Evolutionary conservation across 108 stramenopile genomes (phyloP).

Genomic region (Cyclotella distinguenda): DNA sequence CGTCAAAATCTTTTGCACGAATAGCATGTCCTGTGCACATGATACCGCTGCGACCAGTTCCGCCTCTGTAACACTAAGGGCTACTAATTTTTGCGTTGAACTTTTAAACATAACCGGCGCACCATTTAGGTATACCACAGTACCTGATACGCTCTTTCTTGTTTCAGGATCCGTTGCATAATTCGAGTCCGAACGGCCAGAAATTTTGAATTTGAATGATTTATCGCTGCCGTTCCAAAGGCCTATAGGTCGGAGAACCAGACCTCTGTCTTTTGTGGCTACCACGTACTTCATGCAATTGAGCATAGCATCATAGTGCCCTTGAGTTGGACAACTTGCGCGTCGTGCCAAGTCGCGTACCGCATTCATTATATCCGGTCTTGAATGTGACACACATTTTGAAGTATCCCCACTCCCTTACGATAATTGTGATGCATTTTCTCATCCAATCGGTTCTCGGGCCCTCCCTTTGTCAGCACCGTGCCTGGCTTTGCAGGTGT

Average conservation of each 20-base stretch:
- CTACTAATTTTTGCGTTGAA: conserved; percentile 32
- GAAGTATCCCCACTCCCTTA: conserved; percentile 32
- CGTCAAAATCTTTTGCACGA: conserved; percentile 10
- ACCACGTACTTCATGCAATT: conserved; percentile 12
- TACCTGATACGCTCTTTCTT: conserved; percentile 23
- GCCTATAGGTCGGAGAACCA: conserved; percentile 5
- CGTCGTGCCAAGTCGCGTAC: conserved; percentile 41
- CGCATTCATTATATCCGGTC: conserved; percentile 36
- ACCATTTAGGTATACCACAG: conserved; percentile 3
- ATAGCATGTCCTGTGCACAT: conserved; percentile 47
- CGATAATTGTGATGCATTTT: conserved; percentile 13
- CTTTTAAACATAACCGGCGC: conserved; percentile 24
- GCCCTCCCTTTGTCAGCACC: too few species aligned
- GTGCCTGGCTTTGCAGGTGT: conserved; percentile 35
- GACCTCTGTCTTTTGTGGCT: conserved; percentile 7
- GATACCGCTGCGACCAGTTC: conserved; percentile 33
- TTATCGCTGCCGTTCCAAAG: conserved; percentile 13
- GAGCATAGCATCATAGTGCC: conserved; percentile 19
- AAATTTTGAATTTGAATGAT: conserved; percentile 20
- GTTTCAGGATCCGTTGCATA: conserved; percentile 13
- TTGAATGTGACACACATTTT: conserved; percentile 15
- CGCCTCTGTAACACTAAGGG: conserved; percentile 47
- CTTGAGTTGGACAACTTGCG: background rate
- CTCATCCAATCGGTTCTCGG: background rate
- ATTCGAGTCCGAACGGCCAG: conserved; percentile 15